Evolutionary conservation across 441 rosid genomes (phyloP).

Genomic region (Gossypium laxum): DNA sequence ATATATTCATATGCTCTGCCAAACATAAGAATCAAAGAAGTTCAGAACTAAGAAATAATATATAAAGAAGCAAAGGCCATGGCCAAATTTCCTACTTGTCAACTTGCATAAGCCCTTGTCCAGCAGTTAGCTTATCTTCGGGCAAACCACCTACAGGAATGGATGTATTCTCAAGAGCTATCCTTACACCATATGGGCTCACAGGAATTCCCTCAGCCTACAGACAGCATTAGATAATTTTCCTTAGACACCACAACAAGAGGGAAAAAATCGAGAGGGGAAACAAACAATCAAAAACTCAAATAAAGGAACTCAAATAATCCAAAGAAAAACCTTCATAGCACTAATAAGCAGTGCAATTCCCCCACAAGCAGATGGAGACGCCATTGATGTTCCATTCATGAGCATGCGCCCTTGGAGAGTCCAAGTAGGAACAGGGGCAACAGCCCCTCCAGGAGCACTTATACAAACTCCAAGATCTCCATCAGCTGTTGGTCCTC

Average conservation of each 20-base stretch:
- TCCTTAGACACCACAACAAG: slow-evolving; percentile 14
- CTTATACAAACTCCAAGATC: slow-evolving; percentile 91
- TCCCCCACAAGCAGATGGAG: slow-evolving; percentile 99
- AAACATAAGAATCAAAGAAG: slow-evolving; percentile 20
- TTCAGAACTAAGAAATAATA: slow-evolving; percentile 14
- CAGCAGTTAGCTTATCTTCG: slow-evolving; percentile 79
- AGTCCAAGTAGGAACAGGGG: slow-evolving; percentile 99
- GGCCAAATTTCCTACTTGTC: slow-evolving; percentile 55
- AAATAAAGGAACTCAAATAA: slow-evolving; percentile 7
- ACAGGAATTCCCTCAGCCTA: slow-evolving; percentile 77
- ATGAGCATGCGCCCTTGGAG: slow-evolving; percentile 96
- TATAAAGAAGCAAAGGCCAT: slow-evolving; percentile 10
- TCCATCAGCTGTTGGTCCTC: slow-evolving; percentile 96
- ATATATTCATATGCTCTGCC: slow-evolving; percentile 78
- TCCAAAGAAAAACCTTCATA: slow-evolving; percentile 61
- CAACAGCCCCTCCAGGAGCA: slow-evolving; percentile 99
- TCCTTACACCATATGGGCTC: slow-evolving; percentile 80
- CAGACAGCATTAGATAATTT: slow-evolving; percentile 22
- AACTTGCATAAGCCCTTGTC: slow-evolving; percentile 95
- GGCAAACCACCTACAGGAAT: slow-evolving; percentile 56
- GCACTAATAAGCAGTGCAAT: slow-evolving; percentile 84
- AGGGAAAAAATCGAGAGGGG: background rate
- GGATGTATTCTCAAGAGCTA: slow-evolving; percentile 84
- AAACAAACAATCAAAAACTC: slow-evolving; percentile 4
- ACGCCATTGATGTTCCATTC: slow-evolving; percentile 99